Conservation (phyloP, 768 basidiomycete species). For the Collybia nuda region DNA sequence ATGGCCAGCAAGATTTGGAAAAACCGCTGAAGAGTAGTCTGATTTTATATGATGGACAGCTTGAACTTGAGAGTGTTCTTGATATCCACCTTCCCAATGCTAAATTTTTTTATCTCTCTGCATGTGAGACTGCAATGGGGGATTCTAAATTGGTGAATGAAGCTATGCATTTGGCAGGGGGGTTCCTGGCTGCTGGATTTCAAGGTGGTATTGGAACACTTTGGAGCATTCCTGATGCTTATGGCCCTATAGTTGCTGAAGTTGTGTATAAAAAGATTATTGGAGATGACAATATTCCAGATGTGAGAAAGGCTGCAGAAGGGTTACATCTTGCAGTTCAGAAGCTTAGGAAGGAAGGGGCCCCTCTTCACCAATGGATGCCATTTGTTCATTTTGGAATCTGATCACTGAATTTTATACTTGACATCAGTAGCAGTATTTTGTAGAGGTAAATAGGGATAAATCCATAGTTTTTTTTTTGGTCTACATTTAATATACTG, state of each 20-base stretch:
- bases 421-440: too few species aligned
- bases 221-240: conserved; percentile 8
- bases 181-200: conserved; percentile 9
- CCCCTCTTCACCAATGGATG: conserved; percentile 2
- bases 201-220: conserved; percentile 19
- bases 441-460: too few species aligned
- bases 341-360: not conserved
- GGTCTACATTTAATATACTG: too few species aligned
- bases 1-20: conserved; percentile 16
- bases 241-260: conserved; percentile 2
- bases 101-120: conserved; percentile 34
- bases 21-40: conserved; percentile 17
- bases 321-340: not conserved
- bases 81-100: conserved; percentile 14
- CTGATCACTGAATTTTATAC: not conserved
- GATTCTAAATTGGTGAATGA: conserved; percentile 22
- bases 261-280: not conserved
- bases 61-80: conserved; percentile 22
- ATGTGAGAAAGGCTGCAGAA: not conserved
- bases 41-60: conserved; percentile 10
- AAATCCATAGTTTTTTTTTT: too few species aligned
- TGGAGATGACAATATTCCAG: not conserved
- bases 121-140: conserved; percentile 23
- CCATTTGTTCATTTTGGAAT: conserved; percentile 5
- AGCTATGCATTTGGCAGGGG: conserved; percentile 27